phyloP scores from a whole-genome alignment of 805 yeast species.

The Priceomyces carsonii region DNA sequence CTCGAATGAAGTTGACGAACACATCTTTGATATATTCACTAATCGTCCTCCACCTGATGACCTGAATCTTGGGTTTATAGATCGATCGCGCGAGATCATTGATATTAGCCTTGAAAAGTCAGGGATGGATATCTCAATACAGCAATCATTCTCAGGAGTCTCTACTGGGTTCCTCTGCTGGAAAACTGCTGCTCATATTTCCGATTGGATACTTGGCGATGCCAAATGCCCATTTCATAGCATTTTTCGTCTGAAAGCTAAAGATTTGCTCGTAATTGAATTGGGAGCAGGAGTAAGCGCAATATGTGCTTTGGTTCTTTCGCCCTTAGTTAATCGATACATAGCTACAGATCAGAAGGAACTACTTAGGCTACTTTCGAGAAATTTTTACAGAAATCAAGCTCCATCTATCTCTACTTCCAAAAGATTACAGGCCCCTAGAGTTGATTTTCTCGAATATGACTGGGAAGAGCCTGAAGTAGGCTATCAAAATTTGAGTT shows the following conservation, averaged over 20 bases:
- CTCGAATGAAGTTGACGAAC: slow-evolving; percentile 25
- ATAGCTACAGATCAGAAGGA: slow-evolving; percentile 62
- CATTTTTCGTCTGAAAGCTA: slow-evolving; percentile 7
- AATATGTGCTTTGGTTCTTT: slow-evolving; percentile 43
- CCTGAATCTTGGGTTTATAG: slow-evolving; percentile 38
- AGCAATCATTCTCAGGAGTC: slow-evolving; percentile 35
- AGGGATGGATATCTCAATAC: slow-evolving; percentile 26
- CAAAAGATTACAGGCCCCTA: slow-evolving; percentile 9
- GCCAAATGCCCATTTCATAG: slow-evolving; percentile 25
- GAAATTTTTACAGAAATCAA: slow-evolving; percentile 47
- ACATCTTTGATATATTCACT: slow-evolving; percentile 33
- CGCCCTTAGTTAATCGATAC: slow-evolving; percentile 31
- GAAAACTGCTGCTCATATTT: slow-evolving; percentile 50
- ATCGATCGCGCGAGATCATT: slow-evolving; percentile 24
- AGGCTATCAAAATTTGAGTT: slow-evolving; percentile 27
- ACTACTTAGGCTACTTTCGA: slow-evolving; percentile 48
- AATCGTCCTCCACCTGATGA: slow-evolving; percentile 23
- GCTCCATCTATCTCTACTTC: background rate
- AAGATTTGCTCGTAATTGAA: slow-evolving; percentile 42
- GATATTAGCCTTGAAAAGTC: slow-evolving; percentile 19
- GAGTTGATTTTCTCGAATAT: slow-evolving; percentile 49
- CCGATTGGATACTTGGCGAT: slow-evolving; percentile 51
- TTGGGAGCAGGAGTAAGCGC: slow-evolving; percentile 67
- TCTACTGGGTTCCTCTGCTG: slow-evolving; percentile 67
- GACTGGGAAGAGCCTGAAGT: slow-evolving; percentile 60